Conservation (phyloP, 2,329 filamentous ascomycete species). For the Sporothrix brunneoviolacea region DNA sequence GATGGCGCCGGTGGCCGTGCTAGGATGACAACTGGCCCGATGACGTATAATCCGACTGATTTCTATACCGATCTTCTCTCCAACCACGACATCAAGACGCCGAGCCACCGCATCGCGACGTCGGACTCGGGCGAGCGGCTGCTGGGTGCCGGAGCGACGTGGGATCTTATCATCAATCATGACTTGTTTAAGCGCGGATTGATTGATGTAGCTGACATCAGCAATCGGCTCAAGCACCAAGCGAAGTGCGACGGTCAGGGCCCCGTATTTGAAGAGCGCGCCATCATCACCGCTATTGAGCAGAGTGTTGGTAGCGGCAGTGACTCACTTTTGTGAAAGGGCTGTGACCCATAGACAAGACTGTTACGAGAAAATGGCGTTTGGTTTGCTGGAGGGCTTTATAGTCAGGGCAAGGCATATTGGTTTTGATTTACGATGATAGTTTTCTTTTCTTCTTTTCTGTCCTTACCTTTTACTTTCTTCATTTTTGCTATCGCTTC, state of each 20-base stretch:
- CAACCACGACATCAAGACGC: slow-evolving; percentile 55
- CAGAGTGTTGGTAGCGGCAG: slow-evolving; percentile 69
- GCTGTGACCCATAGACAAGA: neutral
- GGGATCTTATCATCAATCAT: slow-evolving; percentile 83
- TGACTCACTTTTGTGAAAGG: slow-evolving; percentile 58
- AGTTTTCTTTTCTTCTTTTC: neutral
- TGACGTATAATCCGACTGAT: slow-evolving; percentile 65
- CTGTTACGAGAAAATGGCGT: slow-evolving; percentile 8
- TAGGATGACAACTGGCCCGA: slow-evolving; percentile 56
- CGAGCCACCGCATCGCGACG: slow-evolving; percentile 61
- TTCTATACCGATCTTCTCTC: slow-evolving; percentile 60
- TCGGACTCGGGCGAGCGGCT: slow-evolving; percentile 61
- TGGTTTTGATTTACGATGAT: neutral
- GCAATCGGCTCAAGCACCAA: slow-evolving; percentile 65
- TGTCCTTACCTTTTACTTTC: too few relatives aligned
- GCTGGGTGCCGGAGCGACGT: slow-evolving; percentile 70
- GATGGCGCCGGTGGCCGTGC: slow-evolving; percentile 36
- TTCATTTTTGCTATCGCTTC: too few relatives aligned
- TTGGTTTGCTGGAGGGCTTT: neutral
- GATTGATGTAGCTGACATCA: slow-evolving; percentile 76
- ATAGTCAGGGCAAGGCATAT: neutral
- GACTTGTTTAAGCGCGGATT: slow-evolving; percentile 68
- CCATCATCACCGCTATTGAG: slow-evolving; percentile 68
- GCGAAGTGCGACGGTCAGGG: slow-evolving; percentile 82
- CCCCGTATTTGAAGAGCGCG: slow-evolving; percentile 76